phyloP scores from a whole-genome alignment of 352 stramenopile species.

The Phytopythium mirpurense region DNA sequence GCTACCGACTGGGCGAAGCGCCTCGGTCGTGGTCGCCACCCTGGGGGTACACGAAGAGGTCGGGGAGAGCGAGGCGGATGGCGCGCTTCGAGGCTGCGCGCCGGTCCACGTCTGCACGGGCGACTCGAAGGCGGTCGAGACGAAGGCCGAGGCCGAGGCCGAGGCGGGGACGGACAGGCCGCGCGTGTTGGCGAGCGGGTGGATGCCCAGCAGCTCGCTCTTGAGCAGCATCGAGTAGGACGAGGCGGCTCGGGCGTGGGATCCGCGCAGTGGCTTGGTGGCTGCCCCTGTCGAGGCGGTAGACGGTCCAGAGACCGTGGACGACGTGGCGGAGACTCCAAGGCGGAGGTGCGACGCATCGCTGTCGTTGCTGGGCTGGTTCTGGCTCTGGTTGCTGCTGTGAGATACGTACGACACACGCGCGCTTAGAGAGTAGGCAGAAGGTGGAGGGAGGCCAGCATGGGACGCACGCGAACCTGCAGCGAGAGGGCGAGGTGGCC shows the following conservation, averaged over 20 bases:
- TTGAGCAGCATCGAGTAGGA: slow-evolving; percentile 77
- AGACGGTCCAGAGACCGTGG: slow-evolving; percentile 17
- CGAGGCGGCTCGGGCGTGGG: slow-evolving; percentile 9
- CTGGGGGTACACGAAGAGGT: neutral
- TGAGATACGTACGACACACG: no score
- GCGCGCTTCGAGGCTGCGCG: neutral
- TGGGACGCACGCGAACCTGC: slow-evolving; percentile 4
- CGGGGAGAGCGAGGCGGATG: no score
- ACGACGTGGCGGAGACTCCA: neutral
- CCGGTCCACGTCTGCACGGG: slow-evolving; percentile 1
- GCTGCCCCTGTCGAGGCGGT: neutral
- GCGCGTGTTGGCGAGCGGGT: slow-evolving; percentile 18
- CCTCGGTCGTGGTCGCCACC: neutral
- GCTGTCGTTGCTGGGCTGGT: slow-evolving; percentile 7
- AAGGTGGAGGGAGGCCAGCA: no score
- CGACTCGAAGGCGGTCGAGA: slow-evolving; percentile 4
- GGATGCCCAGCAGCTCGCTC: slow-evolving; percentile 66
- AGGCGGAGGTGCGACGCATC: neutral
- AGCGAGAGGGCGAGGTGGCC: slow-evolving; percentile 33
- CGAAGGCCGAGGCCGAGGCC: slow-evolving; percentile 5
- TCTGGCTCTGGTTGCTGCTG: slow-evolving; percentile 17
- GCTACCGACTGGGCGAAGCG: slow-evolving; percentile 10
- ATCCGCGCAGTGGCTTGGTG: neutral
- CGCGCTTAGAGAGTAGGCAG: no score
- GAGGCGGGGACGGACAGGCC: neutral